phyloP scores from a whole-genome alignment of 768 basidiomycete genomes.

The Coprinellus aureogranulatus region DNA sequence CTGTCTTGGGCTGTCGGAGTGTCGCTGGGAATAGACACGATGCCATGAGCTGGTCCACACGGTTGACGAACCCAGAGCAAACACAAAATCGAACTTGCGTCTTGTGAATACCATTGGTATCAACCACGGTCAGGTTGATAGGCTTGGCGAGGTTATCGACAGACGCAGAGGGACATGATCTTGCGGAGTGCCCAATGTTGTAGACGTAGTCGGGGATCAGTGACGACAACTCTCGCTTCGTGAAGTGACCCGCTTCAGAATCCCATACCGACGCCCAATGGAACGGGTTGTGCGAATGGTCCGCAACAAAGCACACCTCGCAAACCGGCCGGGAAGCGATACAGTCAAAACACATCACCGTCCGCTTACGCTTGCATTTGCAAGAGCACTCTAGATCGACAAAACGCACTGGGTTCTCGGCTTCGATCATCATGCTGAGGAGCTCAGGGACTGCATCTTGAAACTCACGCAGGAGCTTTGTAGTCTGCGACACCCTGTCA shows the following conservation, averaged over 20 bases:
- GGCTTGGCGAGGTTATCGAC: background rate
- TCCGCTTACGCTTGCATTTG: background rate
- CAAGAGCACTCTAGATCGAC: background rate
- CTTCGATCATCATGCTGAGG: background rate
- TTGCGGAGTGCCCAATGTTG: background rate
- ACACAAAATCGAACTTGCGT: background rate
- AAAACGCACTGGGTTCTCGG: background rate
- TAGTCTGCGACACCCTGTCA: conserved; percentile 15
- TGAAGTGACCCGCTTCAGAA: background rate
- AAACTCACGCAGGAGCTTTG: background rate
- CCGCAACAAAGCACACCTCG: background rate
- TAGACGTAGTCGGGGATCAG: background rate
- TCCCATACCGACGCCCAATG: background rate
- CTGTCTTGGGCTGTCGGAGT: background rate
- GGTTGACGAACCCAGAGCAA: background rate
- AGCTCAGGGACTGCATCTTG: background rate
- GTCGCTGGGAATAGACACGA: conserved; percentile 1
- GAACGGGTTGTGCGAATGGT: background rate
- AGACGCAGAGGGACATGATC: background rate
- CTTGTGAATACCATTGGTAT: conserved; percentile 7
- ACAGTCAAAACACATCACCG: background rate
- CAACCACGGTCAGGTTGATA: background rate
- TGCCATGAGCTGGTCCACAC: background rate
- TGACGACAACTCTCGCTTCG: background rate
- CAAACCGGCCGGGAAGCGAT: background rate